Evolutionary conservation across 148 eudicot genomes (phyloP).

Genomic region (Fagopyrum tataricum): DNA sequence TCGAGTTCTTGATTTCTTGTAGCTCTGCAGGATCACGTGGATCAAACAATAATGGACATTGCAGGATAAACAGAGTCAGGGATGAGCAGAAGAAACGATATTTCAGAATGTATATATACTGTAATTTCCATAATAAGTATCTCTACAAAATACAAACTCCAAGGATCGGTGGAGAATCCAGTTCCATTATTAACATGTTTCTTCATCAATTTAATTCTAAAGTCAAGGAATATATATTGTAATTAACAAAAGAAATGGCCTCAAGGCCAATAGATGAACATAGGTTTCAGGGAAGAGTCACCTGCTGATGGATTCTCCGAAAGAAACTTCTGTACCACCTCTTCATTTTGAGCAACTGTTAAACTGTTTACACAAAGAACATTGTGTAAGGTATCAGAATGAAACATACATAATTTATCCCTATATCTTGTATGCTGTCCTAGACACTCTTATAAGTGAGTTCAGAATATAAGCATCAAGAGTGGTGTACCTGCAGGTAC

Average conservation of each 20-base stretch:
- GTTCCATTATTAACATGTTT: not conserved
- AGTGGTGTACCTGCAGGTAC: slow-evolving; percentile 81
- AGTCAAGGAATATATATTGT: not conserved
- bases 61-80: not conserved
- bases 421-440: not conserved
- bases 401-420: not conserved
- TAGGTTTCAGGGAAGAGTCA: slow-evolving; percentile 27
- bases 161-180: not conserved
- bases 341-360: slow-evolving; percentile 94
- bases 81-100: not conserved
- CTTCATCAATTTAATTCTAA: not conserved
- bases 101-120: slow-evolving; percentile 1
- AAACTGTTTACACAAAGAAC: slow-evolving; percentile 37
- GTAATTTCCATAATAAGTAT: not conserved
- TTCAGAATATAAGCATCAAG: not conserved
- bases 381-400: not conserved
- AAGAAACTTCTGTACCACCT: slow-evolving; percentile 78
- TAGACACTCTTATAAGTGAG: not conserved
- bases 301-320: slow-evolving; percentile 62
- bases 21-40: slow-evolving; percentile 42
- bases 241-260: not conserved
- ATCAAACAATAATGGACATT: not conserved
- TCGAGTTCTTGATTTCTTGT: slow-evolving; percentile 58
- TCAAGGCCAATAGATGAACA: not conserved
- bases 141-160: not conserved